Evolutionary conservation across 78 protist species (phyloP).

Genomic region (Mastigamoeba balamuthi): DNA sequence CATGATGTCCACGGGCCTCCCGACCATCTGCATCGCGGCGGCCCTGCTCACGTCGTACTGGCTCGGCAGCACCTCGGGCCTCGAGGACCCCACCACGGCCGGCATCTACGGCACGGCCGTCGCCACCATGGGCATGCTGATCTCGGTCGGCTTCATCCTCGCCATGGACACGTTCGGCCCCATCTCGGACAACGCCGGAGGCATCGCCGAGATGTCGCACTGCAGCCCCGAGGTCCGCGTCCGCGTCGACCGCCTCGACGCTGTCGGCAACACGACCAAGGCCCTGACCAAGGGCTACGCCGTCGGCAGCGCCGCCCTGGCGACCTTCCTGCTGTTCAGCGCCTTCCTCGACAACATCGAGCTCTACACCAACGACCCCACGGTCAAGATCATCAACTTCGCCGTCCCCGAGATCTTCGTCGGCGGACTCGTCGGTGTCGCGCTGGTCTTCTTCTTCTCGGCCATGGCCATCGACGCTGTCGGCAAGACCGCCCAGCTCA

Average conservation of each 20-base stretch:
- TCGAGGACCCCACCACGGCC: neutral
- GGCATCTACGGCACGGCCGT: conserved; percentile 54
- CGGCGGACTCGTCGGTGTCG: conserved; percentile 67
- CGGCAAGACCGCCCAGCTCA: conserved; percentile 54
- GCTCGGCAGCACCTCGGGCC: conserved; percentile 43
- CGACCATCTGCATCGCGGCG: conserved; percentile 26
- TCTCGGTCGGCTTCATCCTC: conserved; percentile 49
- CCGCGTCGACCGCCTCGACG: conserved; percentile 52
- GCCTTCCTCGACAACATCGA: conserved; percentile 6
- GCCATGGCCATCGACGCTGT: conserved; percentile 52
- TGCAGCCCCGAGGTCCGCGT: conserved; percentile 24
- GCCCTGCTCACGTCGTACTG: conserved; percentile 34
- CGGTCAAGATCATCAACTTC: neutral
- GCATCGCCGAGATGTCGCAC: conserved; percentile 70
- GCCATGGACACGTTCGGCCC: conserved; percentile 64
- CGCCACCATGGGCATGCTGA: conserved; percentile 78
- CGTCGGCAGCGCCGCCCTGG: conserved; percentile 69
- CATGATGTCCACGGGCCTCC: conserved; percentile 37
- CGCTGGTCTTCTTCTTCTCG: conserved; percentile 50
- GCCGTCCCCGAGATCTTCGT: conserved; percentile 26
- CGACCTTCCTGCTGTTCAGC: conserved; percentile 58
- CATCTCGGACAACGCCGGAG: conserved; percentile 74
- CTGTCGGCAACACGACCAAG: conserved; percentile 74
- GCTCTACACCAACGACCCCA: neutral
- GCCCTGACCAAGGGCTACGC: conserved; percentile 73